Base-by-base conservation (phyloP, 768 basidiomycete genomes). In the Xerocomellus amylosporus region DNA sequence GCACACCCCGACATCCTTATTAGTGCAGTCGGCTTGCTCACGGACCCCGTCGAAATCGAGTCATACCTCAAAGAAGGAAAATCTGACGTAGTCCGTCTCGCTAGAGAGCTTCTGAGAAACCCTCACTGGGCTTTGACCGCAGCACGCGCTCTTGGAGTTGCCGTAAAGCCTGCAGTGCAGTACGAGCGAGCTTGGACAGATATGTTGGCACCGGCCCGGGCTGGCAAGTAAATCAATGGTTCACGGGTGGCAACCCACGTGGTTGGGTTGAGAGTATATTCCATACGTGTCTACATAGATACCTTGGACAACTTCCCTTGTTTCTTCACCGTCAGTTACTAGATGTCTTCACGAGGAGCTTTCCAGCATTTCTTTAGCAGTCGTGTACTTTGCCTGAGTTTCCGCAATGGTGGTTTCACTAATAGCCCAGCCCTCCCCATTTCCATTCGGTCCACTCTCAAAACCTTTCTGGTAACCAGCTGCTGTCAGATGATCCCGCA, bases 401-500 rank as follows among this genome's bases (percentile, higher is more conserved):
- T 87, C 90, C 55, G 78, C 65, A 5, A 97, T 86, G 2, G 97
- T 86, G 9, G 78, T 78, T 20, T 88, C 79, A 5, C 84, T 85
- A 54, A 98, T 87, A 5, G 75, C 69, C 83, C 95, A 97, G 7
- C 92, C 93, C 46, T 85, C 77, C 14, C 83, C 82, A 49, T 81
- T 76, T 30, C 86, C 84, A 55, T 81, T 75, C 0, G 82, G 82
- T 13, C 90, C 91, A 47, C 74, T 79, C 68, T 93, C 91, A n/a
- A 90, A 69, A 1, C 90, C 90, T 66, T 87, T 88, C 59, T 72
- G 76, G 66, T 90, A 93, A 1, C 93, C 93, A 8, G 75, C 73
- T 26, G 73, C 65, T 12, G 86, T 86, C 28, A 99, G 75, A 87
- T 93, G 92, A 67, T 98, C 95, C 19, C 97, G 78, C 52, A 98